Conservation (phyloP, 164 flowering plant genomes). For the Vitis cinerea region DNA sequence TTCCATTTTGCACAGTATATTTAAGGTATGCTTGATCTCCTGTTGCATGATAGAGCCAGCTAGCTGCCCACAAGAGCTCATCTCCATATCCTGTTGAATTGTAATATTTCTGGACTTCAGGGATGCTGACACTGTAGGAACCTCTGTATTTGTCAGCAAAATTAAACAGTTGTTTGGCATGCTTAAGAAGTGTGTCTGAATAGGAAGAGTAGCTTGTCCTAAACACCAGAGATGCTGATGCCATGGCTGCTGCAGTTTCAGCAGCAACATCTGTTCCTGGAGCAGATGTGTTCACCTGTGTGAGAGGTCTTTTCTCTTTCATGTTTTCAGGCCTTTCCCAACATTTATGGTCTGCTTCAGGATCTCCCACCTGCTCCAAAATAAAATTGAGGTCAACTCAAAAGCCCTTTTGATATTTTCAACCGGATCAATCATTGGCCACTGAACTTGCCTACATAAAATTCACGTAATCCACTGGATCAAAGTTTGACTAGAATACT, state of each 20-base stretch:
- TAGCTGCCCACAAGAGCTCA: slow-evolving; percentile 96
- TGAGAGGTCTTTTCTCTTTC: slow-evolving; percentile 70
- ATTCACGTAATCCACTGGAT: too few species aligned
- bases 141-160: slow-evolving; percentile 70
- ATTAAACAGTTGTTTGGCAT: slow-evolving; percentile 66
- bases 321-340: slow-evolving; percentile 90
- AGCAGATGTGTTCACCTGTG: slow-evolving; percentile 57
- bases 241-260: slow-evolving; percentile 94
- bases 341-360: slow-evolving; percentile 72
- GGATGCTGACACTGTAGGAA: slow-evolving; percentile 67
- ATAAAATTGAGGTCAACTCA: neutral
- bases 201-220: slow-evolving; percentile 53
- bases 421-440: neutral
- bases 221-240: slow-evolving; percentile 86
- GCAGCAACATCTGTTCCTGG: slow-evolving; percentile 96
- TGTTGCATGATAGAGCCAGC: slow-evolving; percentile 96
- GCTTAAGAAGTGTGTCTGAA: slow-evolving; percentile 68
- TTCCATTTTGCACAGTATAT: slow-evolving; percentile 60
- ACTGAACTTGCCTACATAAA: neutral
- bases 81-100: slow-evolving; percentile 90
- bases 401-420: too few species aligned
- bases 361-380: slow-evolving; percentile 71
- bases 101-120: slow-evolving; percentile 62
- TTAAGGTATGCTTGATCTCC: slow-evolving; percentile 59
- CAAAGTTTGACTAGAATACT: neutral